Percentiles rank a stretch among this genome's conserved stretches.
phyloP scores from a whole-genome alignment of 2,329 filamentous ascomycete genomes.

The Penicillium frequentans region DNA sequence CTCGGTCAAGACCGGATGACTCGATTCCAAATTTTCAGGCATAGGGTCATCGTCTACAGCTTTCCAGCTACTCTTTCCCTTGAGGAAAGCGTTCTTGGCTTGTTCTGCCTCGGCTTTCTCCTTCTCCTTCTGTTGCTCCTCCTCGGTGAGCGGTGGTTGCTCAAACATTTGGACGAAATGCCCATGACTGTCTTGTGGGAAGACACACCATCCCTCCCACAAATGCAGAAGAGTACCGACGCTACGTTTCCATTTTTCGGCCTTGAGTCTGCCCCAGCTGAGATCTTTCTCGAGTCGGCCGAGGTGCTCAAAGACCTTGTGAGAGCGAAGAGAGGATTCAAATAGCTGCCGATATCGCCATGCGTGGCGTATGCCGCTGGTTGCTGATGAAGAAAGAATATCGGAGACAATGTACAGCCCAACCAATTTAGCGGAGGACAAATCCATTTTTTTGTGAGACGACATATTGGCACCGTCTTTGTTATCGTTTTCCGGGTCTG shows the following conservation, averaged over 20 bases:
- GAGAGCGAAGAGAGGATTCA: conserved; percentile 67
- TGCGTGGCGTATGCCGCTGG: conserved; percentile 74
- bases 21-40: conserved; percentile 31
- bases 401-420: conserved; percentile 80
- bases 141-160: conserved; percentile 60
- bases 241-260: conserved; percentile 82
- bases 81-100: conserved; percentile 35
- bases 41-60: conserved; percentile 45
- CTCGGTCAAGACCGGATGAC: conserved; percentile 23
- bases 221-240: conserved; percentile 67
- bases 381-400: conserved; percentile 74
- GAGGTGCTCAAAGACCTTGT: conserved; percentile 71
- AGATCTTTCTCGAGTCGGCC: conserved; percentile 71
- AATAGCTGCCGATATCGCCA: conserved; percentile 86
- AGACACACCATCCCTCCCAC: conserved; percentile 67
- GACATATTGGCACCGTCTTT: conserved; percentile 34
- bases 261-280: conserved; percentile 76
- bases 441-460: conserved; percentile 56
- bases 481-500: conserved; percentile 36
- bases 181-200: conserved; percentile 72
- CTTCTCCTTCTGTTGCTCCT: conserved; percentile 45
- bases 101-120: conserved; percentile 45
- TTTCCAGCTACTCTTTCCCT: conserved; percentile 48
- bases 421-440: conserved; percentile 72
- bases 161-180: conserved; percentile 70